A percentile compares a stretch with the other conserved stretches of the same genome.
Evolutionary conservation across 352 stramenopile species (phyloP).

Genomic region (Phytophthora cactorum): DNA sequence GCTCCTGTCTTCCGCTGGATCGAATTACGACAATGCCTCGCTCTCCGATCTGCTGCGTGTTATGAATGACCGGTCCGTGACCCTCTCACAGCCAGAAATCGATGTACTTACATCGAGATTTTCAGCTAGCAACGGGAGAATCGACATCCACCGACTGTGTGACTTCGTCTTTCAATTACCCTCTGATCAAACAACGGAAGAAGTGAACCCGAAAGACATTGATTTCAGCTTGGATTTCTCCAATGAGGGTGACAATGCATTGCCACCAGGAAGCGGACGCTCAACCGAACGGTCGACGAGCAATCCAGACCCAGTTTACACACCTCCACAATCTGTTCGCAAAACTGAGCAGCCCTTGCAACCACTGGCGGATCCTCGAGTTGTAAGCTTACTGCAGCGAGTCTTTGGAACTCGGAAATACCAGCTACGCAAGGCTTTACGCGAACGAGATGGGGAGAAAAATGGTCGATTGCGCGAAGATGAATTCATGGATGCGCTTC

Average conservation of each 20-base stretch:
- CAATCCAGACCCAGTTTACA: constrained; percentile 2
- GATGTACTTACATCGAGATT: constrained; percentile 38
- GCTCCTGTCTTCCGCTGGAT: constrained; percentile 23
- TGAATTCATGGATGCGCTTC: constrained; percentile 78
- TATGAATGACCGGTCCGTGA: constrained; percentile 31
- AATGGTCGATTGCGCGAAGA: constrained; percentile 66
- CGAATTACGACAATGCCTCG: constrained; percentile 17
- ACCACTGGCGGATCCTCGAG: constrained; percentile 29
- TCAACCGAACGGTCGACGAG: constrained; percentile 15
- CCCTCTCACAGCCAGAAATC: constrained; percentile 39
- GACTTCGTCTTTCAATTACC: constrained; percentile 46
- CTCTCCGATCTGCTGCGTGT: constrained; percentile 38
- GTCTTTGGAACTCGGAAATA: constrained; percentile 75
- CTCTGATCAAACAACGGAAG: constrained; percentile 6
- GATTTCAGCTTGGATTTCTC: constrained; percentile 21
- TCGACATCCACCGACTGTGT: constrained; percentile 47
- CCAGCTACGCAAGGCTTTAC: constrained; percentile 68
- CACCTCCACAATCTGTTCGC: constrained; percentile 14
- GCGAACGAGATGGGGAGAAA: constrained; percentile 63
- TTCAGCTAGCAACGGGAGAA: constrained; percentile 30
- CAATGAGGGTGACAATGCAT: constrained; percentile 24
- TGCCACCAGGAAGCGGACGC: constrained; percentile 16
- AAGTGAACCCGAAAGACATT: constrained; percentile 23
- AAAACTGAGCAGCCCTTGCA: constrained; percentile 15
- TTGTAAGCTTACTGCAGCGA: constrained; percentile 54